A percentile compares a stretch with the other conserved stretches of the same genome.
Conservation (phyloP, 2,329 filamentous ascomycete genomes). For the Fusarium sororula region DNA sequence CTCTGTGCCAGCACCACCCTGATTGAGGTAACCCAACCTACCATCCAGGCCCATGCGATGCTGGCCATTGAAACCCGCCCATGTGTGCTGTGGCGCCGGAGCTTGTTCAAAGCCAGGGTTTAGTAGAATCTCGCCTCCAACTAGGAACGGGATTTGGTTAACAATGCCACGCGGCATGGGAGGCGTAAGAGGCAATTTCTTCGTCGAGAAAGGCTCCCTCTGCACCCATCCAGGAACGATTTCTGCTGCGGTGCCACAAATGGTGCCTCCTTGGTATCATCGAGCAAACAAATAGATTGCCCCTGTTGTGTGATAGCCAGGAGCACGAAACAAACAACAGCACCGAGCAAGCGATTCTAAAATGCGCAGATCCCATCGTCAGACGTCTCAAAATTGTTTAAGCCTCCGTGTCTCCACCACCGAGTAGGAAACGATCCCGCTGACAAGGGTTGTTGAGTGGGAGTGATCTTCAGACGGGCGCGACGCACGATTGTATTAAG, state of each 20-base stretch:
- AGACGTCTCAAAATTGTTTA: constrained; percentile 20
- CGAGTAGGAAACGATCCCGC: constrained; percentile 5
- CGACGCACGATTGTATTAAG: constrained; percentile 21
- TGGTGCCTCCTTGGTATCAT: constrained; percentile 10
- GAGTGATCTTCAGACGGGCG: constrained; percentile 6
- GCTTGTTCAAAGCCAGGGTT: constrained; percentile 7
- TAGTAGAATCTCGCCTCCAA: background rate
- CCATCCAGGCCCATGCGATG: background rate
- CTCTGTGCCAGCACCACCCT: constrained; percentile 4
- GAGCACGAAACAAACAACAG: background rate
- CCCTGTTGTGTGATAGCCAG: background rate
- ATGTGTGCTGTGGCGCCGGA: constrained; percentile 27
- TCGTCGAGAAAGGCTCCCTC: background rate
- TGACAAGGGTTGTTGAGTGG: constrained; percentile 13
- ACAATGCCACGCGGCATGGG: constrained; percentile 26
- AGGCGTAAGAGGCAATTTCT: constrained; percentile 1
- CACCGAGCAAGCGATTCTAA: background rate
- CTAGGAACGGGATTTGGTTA: constrained; percentile 1
- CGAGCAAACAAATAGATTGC: constrained; percentile 10
- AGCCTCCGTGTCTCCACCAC: background rate
- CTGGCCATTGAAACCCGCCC: constrained; percentile 28
- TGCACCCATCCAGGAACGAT: constrained; percentile 1
- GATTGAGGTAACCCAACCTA: constrained; percentile 28
- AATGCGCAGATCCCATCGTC: constrained; percentile 3
- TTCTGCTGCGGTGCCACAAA: background rate